Conservation (phyloP, 148 eudicot species). For the Cornus suecica region DNA sequence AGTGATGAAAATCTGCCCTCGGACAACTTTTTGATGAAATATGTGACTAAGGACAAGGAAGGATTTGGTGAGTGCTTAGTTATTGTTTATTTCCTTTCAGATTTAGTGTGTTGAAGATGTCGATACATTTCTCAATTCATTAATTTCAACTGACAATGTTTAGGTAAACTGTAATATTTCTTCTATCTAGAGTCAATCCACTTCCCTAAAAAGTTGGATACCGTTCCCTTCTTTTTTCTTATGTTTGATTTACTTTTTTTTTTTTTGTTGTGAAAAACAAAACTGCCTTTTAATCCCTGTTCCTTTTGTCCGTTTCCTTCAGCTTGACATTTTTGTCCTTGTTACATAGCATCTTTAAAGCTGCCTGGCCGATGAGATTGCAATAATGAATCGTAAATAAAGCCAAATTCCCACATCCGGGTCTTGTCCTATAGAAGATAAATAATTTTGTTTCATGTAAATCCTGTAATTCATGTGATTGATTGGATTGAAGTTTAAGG, state of each 20-base stretch:
- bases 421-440: no score
- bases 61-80: conserved; percentile 60
- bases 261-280: no score
- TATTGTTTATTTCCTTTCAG: neutral
- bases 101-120: neutral
- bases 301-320: neutral
- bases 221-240: neutral
- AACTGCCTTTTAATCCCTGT: neutral
- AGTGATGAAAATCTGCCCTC: conserved; percentile 77
- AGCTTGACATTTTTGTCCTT: neutral
- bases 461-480: no score
- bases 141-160: neutral
- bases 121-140: neutral
- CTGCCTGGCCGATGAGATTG: no score
- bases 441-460: no score
- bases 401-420: no score
- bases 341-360: neutral
- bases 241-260: no score
- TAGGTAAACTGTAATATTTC: neutral
- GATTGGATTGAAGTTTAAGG: no score
- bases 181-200: neutral
- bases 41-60: conserved; percentile 50
- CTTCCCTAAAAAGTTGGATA: neutral
- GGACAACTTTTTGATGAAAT: conserved; percentile 78
- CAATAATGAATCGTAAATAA: no score